Conservation (phyloP, 352 stramenopile species). For the Phytophthora foliorum region DNA sequence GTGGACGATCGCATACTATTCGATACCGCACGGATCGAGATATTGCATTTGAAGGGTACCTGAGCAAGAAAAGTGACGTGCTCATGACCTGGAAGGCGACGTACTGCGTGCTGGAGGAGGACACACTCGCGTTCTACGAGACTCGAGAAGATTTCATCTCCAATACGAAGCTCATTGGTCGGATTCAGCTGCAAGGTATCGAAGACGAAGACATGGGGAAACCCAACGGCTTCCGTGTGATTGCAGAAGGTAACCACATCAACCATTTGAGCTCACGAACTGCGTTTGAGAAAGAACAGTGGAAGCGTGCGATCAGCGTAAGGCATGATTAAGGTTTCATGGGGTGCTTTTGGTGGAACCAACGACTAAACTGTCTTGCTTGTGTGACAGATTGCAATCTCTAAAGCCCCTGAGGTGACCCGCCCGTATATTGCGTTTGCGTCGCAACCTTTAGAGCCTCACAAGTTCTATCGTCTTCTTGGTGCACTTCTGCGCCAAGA, state of each 20-base stretch:
- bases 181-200: slow-evolving; percentile 73
- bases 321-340: background rate
- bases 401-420: slow-evolving; percentile 52
- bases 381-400: slow-evolving; percentile 61
- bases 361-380: background rate
- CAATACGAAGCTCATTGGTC: slow-evolving; percentile 80
- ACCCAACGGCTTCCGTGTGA: slow-evolving; percentile 70
- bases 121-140: slow-evolving; percentile 83
- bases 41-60: slow-evolving; percentile 86
- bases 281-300: slow-evolving; percentile 85
- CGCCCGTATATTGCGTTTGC: slow-evolving; percentile 72
- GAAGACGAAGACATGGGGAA: slow-evolving; percentile 79
- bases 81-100: slow-evolving; percentile 73
- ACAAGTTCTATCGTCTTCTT: slow-evolving; percentile 82
- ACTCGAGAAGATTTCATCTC: slow-evolving; percentile 86
- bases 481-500: slow-evolving; percentile 74
- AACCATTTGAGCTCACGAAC: slow-evolving; percentile 82
- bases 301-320: slow-evolving; percentile 79
- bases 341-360: background rate
- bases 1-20: slow-evolving; percentile 67
- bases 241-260: slow-evolving; percentile 72
- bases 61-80: slow-evolving; percentile 88
- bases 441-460: slow-evolving; percentile 72
- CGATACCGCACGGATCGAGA: slow-evolving; percentile 72
- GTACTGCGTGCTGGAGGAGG: slow-evolving; percentile 85